Evolutionary conservation across 1,139 yeast genomes (phyloP), one percentile per base, ranked within the genome.

Genomic region (Pichia norvegensis): DNA sequence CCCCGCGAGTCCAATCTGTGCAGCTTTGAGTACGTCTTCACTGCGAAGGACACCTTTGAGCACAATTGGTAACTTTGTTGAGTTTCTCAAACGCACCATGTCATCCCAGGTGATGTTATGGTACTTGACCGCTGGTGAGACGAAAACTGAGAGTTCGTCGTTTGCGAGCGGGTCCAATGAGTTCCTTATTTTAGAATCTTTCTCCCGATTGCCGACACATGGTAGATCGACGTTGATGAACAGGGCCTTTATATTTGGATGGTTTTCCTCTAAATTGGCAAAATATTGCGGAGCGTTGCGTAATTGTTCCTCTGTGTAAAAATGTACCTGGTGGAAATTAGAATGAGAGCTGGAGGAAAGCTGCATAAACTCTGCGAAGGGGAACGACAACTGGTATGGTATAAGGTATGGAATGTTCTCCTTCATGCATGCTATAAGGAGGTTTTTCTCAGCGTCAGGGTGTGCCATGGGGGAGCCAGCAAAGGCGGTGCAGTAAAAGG

Each of bases 401-500:
- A 76, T 69, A 73, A 76, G 68, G 55, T 76, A 79, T 38, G 73
- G 68, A 29, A 74, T 62, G 11, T 65, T 65, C 40, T 72, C 72
- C 42, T 64, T 67, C 19, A 68, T 74, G 17, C 76, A 72, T 1
- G 70, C 68, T 45, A 72, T 60, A 1, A 78, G 66, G 46, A 76
- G 60, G 9, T 70, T 74, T 41, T 66, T 65, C 57, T 81, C 87
- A 1, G 85, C 87, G 38, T 79, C 82, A 0, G 74, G 74, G 53
- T 76, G 78, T 1, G 85, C 86, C 64, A 79, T 68, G 48, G 68
- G 72, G 39, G 84, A 83, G 55, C 79, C 75, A 0, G 85, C 86
- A 33, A 81, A 74, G 1, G 87, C 85, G 13, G 85, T 77, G 44
- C 79, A 69, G 48, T 82, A 83, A 52, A 81, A 71, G 8, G 88